phyloP scores from a whole-genome alignment of 2,329 filamentous ascomycete genomes.

The Sporothrix luriei region DNA sequence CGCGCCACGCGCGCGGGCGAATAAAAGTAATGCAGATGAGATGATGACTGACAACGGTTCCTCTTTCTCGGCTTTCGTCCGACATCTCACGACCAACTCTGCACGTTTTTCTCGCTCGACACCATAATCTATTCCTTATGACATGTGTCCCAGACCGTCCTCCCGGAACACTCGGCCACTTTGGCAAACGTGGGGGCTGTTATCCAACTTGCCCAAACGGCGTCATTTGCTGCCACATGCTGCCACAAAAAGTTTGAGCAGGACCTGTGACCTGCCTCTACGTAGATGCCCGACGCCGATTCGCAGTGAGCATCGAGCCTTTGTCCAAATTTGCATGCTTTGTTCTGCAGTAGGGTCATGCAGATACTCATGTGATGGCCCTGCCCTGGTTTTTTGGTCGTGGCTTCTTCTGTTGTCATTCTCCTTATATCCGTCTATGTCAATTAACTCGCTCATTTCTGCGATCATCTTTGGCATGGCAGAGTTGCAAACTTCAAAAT shows the following conservation, averaged over 20 bases:
- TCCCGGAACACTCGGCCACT: slow-evolving; percentile 10
- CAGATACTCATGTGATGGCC: slow-evolving; percentile 19
- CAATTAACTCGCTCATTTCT: no score
- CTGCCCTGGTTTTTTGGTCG: slow-evolving; percentile 5
- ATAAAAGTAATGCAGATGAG: background rate
- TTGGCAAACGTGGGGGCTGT: slow-evolving; percentile 1
- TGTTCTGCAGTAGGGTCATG: slow-evolving; percentile 14
- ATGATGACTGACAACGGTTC: background rate
- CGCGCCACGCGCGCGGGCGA: slow-evolving; percentile 11
- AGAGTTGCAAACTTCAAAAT: no score
- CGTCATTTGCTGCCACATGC: background rate
- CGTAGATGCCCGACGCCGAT: slow-evolving; percentile 11
- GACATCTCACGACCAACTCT: slow-evolving; percentile 4
- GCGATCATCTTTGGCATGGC: no score
- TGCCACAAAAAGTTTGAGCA: background rate
- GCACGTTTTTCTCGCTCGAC: background rate
- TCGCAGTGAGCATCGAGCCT: background rate
- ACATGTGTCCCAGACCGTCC: background rate
- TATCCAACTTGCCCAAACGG: background rate
- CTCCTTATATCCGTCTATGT: background rate
- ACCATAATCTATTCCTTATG: background rate
- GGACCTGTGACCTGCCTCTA: slow-evolving; percentile 9
- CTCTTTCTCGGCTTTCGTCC: slow-evolving; percentile 8
- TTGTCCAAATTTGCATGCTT: background rate
- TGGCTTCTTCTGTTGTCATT: background rate